phyloP scores from a whole-genome alignment of 345 rosid species.

The Gossypium stocksii region DNA sequence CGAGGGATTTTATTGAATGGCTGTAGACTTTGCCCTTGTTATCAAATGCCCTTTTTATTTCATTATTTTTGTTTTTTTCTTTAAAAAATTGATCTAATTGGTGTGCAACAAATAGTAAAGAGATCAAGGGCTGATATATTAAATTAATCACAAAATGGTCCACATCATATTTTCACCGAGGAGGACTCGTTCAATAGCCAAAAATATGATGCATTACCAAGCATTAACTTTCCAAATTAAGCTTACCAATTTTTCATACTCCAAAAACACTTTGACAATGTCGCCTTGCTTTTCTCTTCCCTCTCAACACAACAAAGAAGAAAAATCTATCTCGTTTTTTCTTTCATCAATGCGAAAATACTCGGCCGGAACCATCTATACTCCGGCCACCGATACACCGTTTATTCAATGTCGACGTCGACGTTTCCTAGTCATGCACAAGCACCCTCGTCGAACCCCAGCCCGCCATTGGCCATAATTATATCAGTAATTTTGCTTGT shows the following conservation, averaged over 20 bases:
- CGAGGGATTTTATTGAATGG: slow-evolving; percentile 17
- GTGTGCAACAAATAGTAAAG: slow-evolving; percentile 16
- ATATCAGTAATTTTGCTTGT: slow-evolving; percentile 51
- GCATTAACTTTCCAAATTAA: slow-evolving; percentile 33
- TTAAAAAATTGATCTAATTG: neutral
- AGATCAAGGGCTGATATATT: neutral
- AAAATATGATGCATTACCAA: slow-evolving; percentile 19
- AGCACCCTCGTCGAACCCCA: slow-evolving; percentile 8
- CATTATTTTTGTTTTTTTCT: no score
- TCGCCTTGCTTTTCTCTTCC: slow-evolving; percentile 25
- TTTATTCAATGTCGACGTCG: slow-evolving; percentile 40
- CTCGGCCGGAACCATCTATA: slow-evolving; percentile 43
- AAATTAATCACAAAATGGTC: slow-evolving; percentile 16
- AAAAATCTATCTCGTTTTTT: neutral
- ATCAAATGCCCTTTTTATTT: neutral
- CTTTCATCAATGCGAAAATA: slow-evolving; percentile 30
- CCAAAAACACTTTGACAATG: neutral
- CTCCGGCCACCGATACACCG: slow-evolving; percentile 41
- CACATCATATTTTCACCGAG: slow-evolving; percentile 15
- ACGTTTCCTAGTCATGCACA: neutral
- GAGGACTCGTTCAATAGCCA: slow-evolving; percentile 49
- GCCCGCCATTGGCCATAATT: slow-evolving; percentile 49
- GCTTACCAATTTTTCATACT: slow-evolving; percentile 1
- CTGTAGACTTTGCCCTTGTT: slow-evolving; percentile 10
- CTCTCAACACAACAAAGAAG: neutral